Percentiles rank a stretch among this genome's conserved stretches.
phyloP scores from a whole-genome alignment of 2,329 filamentous ascomycete species.

The Cadophora luteo-olivacea region DNA sequence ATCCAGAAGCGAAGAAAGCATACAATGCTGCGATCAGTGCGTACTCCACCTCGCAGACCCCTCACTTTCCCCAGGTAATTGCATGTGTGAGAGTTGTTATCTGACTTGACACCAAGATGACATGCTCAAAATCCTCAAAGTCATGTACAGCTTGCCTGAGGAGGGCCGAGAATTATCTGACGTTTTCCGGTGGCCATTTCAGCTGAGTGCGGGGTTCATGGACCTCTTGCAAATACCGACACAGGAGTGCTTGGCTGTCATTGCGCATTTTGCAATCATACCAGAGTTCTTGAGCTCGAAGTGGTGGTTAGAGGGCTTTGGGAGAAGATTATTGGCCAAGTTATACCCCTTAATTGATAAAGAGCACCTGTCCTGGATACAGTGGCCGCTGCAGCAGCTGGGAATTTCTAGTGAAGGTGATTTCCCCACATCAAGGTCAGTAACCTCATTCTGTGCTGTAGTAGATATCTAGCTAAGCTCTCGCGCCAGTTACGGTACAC shows the following conservation, averaged over 20 bases:
- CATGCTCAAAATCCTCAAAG: slow-evolving; percentile 23
- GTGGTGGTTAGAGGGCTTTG: slow-evolving; percentile 44
- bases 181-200: slow-evolving; percentile 32
- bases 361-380: slow-evolving; percentile 45
- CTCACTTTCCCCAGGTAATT: no score
- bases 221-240: slow-evolving; percentile 45
- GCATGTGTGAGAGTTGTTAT: not conserved
- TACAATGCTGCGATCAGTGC: slow-evolving; percentile 35
- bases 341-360: slow-evolving; percentile 45
- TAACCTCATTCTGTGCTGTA: not conserved
- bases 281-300: slow-evolving; percentile 23
- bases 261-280: slow-evolving; percentile 32
- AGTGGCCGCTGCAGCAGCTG: slow-evolving; percentile 40
- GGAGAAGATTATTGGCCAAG: slow-evolving; percentile 42
- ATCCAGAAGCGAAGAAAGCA: slow-evolving; percentile 31
- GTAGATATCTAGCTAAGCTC: not conserved
- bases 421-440: not conserved
- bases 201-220: slow-evolving; percentile 27
- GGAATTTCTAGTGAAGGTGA: slow-evolving; percentile 21
- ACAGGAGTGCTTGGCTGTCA: slow-evolving; percentile 37
- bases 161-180: slow-evolving; percentile 27
- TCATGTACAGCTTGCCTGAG: slow-evolving; percentile 16
- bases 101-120: not conserved
- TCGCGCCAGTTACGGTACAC: slow-evolving; percentile 3
- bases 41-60: not conserved